Evolutionary conservation across 1,139 yeast species (phyloP), one percentile per base, ranked within the genome.

Genomic region (Geotrichum histeridarum): DNA sequence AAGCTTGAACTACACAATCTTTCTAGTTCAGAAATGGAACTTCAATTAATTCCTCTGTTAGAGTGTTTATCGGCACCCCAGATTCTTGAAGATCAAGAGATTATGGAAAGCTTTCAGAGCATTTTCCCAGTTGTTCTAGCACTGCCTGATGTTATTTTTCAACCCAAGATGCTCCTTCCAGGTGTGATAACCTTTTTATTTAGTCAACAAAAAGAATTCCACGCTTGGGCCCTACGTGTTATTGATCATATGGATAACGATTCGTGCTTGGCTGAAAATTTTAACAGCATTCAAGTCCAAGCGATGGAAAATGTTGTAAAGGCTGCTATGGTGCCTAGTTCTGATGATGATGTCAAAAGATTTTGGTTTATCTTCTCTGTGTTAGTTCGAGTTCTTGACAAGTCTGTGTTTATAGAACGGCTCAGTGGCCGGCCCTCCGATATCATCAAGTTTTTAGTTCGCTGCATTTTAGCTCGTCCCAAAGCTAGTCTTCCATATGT

Each of bases 351-450:
- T 11, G 11, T 47, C 7, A 22, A 22, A 22, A 22, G 12, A 12
- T 47, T 47, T 37, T 47, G 50, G 22, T 47, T 9, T 30, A 8
- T 42, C 8, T 47, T 47, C 8, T 31, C 31, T 11, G 32, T 27
- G 2, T 15, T 47, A n/a, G 17, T 47, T 9, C 11, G 12, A 8
- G 35, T 17, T 22, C 30, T 32, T 22, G 50, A 47, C 15, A 37
- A 36, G 12, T 14, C 22, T 2, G 50, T 47, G 5, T 37, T 47
- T 31, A 37, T 22, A 12, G 35, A 47, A n/a, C 9, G 22, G 15
- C 18, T 22, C 6, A 14, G 33, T 7, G 12, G 18, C 12, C 8
- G 22, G 2, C 12, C 9, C 4, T 7, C 12, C 15, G 12, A 37
- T 37, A 14, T 47, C 4, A 6, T 47, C 15, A 8, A 9, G 14